Percentiles rank a stretch among this genome's conserved stretches.
phyloP scores from a whole-genome alignment of 441 rosid genomes.

The Aleurites moluccanus region DNA sequence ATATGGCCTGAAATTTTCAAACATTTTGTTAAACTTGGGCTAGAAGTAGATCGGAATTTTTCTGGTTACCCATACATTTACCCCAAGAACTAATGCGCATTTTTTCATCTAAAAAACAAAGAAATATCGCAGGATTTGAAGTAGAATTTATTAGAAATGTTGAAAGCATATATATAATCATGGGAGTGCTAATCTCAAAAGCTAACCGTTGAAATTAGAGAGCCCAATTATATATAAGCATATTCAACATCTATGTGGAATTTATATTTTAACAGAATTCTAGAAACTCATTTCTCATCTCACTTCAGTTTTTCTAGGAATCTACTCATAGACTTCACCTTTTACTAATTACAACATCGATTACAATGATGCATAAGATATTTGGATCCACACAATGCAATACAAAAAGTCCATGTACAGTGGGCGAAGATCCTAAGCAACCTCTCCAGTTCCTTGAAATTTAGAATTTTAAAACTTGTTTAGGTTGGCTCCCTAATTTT shows the following conservation, averaged over 20 bases:
- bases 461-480: conserved; percentile 80
- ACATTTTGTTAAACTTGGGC: no score
- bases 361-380: background rate
- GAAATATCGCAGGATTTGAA: no score
- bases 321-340: background rate
- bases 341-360: background rate
- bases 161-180: no score
- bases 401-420: background rate
- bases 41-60: background rate
- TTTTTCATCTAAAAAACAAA: no score
- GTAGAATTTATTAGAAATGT: no score
- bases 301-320: background rate
- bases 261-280: no score
- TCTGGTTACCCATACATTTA: background rate
- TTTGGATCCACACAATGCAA: background rate
- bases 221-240: no score
- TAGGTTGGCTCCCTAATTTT: conserved; percentile 76
- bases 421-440: background rate
- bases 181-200: no score
- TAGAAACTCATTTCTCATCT: background rate
- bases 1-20: no score
- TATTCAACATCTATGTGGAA: no score
- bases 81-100: no score
- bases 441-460: conserved; percentile 14
- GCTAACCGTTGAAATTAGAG: no score